Evolutionary conservation across 768 basidiomycete species (phyloP).

Genomic region (Psilocybe subaeruginosa): DNA sequence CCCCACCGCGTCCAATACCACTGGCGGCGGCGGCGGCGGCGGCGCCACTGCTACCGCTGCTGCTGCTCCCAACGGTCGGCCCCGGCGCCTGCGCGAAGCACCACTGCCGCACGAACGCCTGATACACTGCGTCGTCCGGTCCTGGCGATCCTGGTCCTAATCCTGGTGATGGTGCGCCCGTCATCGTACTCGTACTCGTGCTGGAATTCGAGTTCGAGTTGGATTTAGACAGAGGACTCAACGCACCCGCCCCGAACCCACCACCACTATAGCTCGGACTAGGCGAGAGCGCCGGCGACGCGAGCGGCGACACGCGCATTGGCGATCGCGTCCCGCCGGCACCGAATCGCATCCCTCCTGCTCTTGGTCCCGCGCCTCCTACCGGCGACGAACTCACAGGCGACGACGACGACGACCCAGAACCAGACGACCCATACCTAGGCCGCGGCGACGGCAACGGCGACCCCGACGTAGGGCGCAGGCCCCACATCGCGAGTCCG

Average conservation of each 20-base stretch:
- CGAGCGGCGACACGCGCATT: not conserved
- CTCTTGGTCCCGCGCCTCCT: not conserved
- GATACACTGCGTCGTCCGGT: constrained; percentile 43
- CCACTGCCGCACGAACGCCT: constrained; percentile 68
- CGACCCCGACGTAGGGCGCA: constrained; percentile 10
- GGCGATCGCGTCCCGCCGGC: constrained; percentile 6
- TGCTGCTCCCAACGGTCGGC: constrained; percentile 1
- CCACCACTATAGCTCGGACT: not conserved
- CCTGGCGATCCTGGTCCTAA: not conserved
- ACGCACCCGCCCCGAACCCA: not conserved
- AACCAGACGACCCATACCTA: not conserved
- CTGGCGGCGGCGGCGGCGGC: too few species aligned
- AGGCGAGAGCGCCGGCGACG: not conserved
- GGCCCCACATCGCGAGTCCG: not conserved
- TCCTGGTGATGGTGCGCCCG: not conserved
- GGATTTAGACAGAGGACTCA: not conserved
- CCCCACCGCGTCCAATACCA: too few species aligned
- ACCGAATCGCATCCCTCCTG: not conserved
- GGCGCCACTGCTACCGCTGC: not conserved
- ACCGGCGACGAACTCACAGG: not conserved
- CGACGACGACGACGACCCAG: not conserved
- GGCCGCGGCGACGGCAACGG: not conserved
- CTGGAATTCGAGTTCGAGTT: not conserved
- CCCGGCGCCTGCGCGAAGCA: constrained; percentile 57
- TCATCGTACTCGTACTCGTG: not conserved